Evolutionary conservation across 1,284 basidiomycete genomes (phyloP).

Genomic region (Tausonia pullulans): DNA sequence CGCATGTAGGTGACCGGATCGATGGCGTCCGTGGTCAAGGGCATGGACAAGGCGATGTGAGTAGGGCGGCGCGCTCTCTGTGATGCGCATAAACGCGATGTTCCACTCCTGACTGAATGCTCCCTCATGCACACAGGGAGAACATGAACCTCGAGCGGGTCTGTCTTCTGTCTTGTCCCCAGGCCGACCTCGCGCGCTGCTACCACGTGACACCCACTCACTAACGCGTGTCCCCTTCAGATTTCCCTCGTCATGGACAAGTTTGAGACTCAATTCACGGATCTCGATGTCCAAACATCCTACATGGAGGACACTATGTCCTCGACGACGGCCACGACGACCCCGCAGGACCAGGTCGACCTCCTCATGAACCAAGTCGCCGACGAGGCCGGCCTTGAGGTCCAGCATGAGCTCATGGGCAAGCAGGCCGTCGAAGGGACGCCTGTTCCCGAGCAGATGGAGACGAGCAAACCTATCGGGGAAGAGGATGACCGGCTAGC

Average conservation of each 20-base stretch:
- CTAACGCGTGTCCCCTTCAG: conserved; percentile 38
- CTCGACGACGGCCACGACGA: conserved; percentile 80
- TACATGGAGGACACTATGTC: conserved; percentile 98
- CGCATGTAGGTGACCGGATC: conserved; percentile 31
- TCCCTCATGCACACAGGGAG: conserved; percentile 35
- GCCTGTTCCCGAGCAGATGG: conserved; percentile 42
- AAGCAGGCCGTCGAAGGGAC: conserved; percentile 37
- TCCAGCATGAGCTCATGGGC: conserved; percentile 78
- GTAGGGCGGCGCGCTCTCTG: too few species aligned
- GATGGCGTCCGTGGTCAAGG: conserved; percentile 60
- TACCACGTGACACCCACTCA: conserved; percentile 4
- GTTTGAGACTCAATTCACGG: conserved; percentile 92
- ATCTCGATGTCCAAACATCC: conserved; percentile 94
- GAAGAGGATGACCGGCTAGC: conserved; percentile 73
- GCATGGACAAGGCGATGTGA: conserved; percentile 95
- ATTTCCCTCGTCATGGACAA: conserved; percentile 99
- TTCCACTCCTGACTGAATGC: too few species aligned
- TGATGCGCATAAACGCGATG: too few species aligned
- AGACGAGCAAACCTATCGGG: conserved; percentile 37
- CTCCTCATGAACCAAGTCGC: conserved; percentile 83
- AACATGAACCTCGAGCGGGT: conserved; percentile 97
- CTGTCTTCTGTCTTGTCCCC: conserved; percentile 28
- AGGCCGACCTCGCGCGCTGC: neutral
- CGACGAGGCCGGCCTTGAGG: conserved; percentile 92
- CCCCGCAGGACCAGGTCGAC: conserved; percentile 96